Percentiles rank a stretch among this genome's conserved stretches.
phyloP scores from a whole-genome alignment of 2,329 filamentous ascomycete species.

The Paecilomyces fulvus region DNA sequence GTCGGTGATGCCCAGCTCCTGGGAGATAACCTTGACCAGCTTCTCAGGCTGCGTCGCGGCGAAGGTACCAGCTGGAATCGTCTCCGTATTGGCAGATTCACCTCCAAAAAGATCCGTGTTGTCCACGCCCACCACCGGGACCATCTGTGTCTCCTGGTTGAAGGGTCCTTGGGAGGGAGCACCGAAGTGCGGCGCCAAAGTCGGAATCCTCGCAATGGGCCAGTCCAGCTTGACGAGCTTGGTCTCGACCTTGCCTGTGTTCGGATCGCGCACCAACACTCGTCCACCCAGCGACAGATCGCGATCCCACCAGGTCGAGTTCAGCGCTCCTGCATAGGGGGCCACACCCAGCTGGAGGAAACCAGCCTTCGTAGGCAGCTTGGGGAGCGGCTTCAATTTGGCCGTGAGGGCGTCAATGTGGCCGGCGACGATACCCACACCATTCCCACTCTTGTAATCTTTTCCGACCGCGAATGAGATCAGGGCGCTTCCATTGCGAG shows the following conservation, averaged over 20 bases:
- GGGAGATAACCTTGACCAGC: slow-evolving; percentile 74
- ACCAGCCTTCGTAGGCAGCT: slow-evolving; percentile 72
- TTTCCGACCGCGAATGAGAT: slow-evolving; percentile 79
- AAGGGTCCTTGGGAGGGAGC: slow-evolving; percentile 56
- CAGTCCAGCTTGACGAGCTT: slow-evolving; percentile 86
- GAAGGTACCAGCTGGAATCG: slow-evolving; percentile 55
- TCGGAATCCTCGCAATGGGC: slow-evolving; percentile 89
- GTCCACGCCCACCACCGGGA: slow-evolving; percentile 87
- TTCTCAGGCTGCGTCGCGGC: slow-evolving; percentile 73
- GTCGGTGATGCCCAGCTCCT: slow-evolving; percentile 65
- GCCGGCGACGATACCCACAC: slow-evolving; percentile 78
- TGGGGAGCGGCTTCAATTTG: slow-evolving; percentile 82
- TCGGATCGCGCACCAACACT: slow-evolving; percentile 69
- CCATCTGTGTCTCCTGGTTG: slow-evolving; percentile 88
- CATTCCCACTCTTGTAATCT: slow-evolving; percentile 74
- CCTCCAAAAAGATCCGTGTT: slow-evolving; percentile 48
- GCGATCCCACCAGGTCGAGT: slow-evolving; percentile 92
- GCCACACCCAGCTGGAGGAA: slow-evolving; percentile 86
- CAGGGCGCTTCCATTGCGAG: slow-evolving; percentile 75
- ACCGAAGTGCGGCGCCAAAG: slow-evolving; percentile 89
- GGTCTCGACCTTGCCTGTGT: slow-evolving; percentile 65
- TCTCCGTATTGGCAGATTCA: slow-evolving; percentile 18
- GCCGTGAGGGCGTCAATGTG: slow-evolving; percentile 91
- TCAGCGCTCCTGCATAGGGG: slow-evolving; percentile 81
- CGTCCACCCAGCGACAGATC: slow-evolving; percentile 85